Evolutionary conservation across 2,329 filamentous ascomycete species (phyloP).

Genomic region (Proliferodiscus dingleyae): DNA sequence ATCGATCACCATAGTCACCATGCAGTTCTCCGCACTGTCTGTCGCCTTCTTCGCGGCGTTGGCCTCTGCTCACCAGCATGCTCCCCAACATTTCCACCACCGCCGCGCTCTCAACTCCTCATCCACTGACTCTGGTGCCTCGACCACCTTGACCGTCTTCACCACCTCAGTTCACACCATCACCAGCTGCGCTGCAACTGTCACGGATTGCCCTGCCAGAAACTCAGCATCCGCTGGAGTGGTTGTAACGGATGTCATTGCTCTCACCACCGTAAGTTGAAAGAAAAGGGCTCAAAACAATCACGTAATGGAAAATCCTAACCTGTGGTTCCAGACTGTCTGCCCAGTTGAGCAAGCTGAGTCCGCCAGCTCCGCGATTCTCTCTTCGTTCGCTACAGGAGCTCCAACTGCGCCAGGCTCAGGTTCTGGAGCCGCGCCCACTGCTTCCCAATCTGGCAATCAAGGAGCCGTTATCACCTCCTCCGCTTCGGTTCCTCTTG

Average conservation of each 20-base stretch:
- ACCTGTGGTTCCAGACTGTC: constrained; percentile 35
- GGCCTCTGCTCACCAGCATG: constrained; percentile 25
- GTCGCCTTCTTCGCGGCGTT: constrained; percentile 32
- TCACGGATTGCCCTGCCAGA: constrained; percentile 38
- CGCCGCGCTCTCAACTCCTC: constrained; percentile 23
- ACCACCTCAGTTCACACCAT: constrained; percentile 35
- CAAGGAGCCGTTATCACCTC: not conserved
- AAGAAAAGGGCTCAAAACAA: too few species aligned
- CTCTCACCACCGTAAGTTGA: constrained; percentile 38
- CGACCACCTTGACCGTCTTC: constrained; percentile 38
- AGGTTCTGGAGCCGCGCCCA: constrained; percentile 1
- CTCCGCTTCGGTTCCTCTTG: constrained; percentile 6
- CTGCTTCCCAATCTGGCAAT: not conserved
- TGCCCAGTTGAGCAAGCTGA: constrained; percentile 41
- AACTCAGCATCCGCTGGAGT: constrained; percentile 17
- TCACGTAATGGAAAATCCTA: too few species aligned
- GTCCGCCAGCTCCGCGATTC: constrained; percentile 38
- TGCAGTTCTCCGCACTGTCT: constrained; percentile 28
- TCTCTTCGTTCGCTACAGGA: constrained; percentile 28
- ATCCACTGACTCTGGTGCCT: constrained; percentile 7
- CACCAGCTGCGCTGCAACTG: constrained; percentile 35
- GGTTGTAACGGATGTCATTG: constrained; percentile 37
- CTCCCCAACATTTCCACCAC: constrained; percentile 27
- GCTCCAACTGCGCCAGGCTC: constrained; percentile 2
- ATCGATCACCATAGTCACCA: constrained; percentile 13